Percentiles rank a stretch among this genome's conserved stretches.
These are phyloP conservation scores for Cryphonectria carpinicola DNA, from an alignment of 2,329 filamentous ascomycete species.

Conservation along the genomic window DNA sequence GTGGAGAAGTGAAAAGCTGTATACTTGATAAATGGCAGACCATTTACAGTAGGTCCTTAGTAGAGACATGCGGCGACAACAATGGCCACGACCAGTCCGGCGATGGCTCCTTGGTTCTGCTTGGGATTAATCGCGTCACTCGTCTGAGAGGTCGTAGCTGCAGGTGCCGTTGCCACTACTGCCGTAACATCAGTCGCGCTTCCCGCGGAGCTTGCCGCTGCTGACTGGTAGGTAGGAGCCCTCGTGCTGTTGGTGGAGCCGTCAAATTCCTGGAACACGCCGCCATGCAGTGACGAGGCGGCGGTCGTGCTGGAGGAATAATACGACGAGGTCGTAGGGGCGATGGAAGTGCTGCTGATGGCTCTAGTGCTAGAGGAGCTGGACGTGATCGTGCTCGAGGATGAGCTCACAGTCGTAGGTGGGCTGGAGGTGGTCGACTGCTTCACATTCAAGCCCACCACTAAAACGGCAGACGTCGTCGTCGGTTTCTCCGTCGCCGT, in stretches of 20 bases:
- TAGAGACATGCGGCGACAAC: conserved; percentile 56
- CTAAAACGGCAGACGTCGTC: conserved; percentile 26
- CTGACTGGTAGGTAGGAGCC: conserved; percentile 11
- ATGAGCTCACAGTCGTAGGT: conserved; percentile 25
- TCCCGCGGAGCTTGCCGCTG: background rate
- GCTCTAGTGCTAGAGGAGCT: background rate
- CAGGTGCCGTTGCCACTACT: conserved; percentile 31
- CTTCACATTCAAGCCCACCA: conserved; percentile 6
- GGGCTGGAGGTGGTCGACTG: conserved; percentile 21
- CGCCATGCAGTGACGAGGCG: conserved; percentile 35
- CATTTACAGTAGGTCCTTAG: conserved; percentile 35
- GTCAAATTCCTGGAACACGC: conserved; percentile 59
- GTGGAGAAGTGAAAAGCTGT: conserved; percentile 8
- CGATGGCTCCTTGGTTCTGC: conserved; percentile 55
- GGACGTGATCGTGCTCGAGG: conserved; percentile 28
- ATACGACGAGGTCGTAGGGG: conserved; percentile 29
- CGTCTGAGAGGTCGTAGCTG: conserved; percentile 36
- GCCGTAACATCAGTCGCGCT: background rate
- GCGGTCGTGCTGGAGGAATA: conserved; percentile 21
- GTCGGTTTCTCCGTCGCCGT: conserved; percentile 25
- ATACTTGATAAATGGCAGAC: conserved; percentile 38
- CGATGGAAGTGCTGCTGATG: conserved; percentile 13
- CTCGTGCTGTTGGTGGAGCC: conserved; percentile 36
- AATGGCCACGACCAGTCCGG: conserved; percentile 59
- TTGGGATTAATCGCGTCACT: conserved; percentile 50